Base-by-base conservation (phyloP, 1,284 basidiomycete species). In the Ustilago curta region DNA sequence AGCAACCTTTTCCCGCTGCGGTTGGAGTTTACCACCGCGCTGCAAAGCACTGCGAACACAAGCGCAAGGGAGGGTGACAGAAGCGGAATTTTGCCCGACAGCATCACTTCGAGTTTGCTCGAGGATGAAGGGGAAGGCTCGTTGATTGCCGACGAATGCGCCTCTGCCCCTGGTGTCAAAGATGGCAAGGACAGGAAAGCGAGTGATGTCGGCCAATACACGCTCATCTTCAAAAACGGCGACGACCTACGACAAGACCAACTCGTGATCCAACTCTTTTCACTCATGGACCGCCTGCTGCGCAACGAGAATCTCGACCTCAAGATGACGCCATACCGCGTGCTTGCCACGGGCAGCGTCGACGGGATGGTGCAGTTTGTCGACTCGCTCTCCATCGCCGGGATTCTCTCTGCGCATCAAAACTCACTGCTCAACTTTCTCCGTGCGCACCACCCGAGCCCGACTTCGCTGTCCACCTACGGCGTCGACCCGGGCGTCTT, bases 161-260 rank as follows among this genome's bases (percentile, higher is more conserved):
- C 35, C 35, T n/a, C 48, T 4, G 21, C 37, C 4, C 11, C 32
- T 2, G 31, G 11, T 4, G 29, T 16, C 0, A 50, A 21, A 23
- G 29, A 39, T 23, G 18, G 42, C n/a, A 60, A 61, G 43, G 70
- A 51, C 11, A 65, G 40, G 48, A 57, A 55, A 21, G 27, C 29
- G 11, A 47, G 55, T 8, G 66, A 59, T 0, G 49, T 18, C 1
- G 68, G 55, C 4, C 40, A 64, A 19, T 99, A 93, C 85, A 92
- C 95, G 0, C 89, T 97, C 52, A 99, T 99, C 73, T 98, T 98
- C 88, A 99, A 99, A 86, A 95, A 97, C 77, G 97, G 97, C 7
- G 97, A 99, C 84, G 97, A 99, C 84, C 91, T 99, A 88, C 91
- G 96, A 21, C 97, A 99, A 85, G 96, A 98, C 84, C 96, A 98